Evolutionary conservation across 352 stramenopile species (phyloP), one percentile per base, ranked within the genome.

Genomic region (Pythium diclinum): DNA sequence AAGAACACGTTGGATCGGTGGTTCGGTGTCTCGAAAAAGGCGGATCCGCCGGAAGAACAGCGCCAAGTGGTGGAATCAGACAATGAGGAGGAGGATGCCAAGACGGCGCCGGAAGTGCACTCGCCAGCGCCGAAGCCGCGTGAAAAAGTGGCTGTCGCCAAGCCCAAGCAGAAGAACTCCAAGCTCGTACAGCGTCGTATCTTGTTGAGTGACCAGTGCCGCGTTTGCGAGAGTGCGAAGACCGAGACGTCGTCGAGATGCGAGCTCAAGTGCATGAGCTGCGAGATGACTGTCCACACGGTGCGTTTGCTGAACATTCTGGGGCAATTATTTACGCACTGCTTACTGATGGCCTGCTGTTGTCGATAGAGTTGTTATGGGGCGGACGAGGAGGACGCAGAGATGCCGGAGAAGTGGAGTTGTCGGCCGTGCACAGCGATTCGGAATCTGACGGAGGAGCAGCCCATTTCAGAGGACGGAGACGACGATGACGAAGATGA

Each of bases 141-240:
- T 6, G 16, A 38, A n/a, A 68, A 63, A 23, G 55, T 51, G 16
- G 52, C 48, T 47, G 58, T 16, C 30, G 21, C 53, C 42, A 56
- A 59, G 52, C 14, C 47, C 59, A 48, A 64, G 56, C 11, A 55
- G 42, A 57, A 52, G 61, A 59, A 56, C 10, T 81, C 76, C 58
- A 83, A 82, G 48, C 75, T 91, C n/a, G 71, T 85, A 34, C 83
- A 91, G 74, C 80, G 83, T 25, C 79, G 82, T 19, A 91, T 91
- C 47, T 72, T 85, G 57, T 75, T 90, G 60, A 87, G 74, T 21
- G 79, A 90, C 61, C 67, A 79, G 46, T 92, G 83, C 55, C 83
- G 79, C 33, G 83, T 90, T 11, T 92, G 81, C 38, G 78, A 83
- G 21, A 74, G 57, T 42, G 76, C 73, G 58, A 86, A 78, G 48